Base-by-base conservation (phyloP, 208 protist species). In the Trypanosoma avium region DNA sequence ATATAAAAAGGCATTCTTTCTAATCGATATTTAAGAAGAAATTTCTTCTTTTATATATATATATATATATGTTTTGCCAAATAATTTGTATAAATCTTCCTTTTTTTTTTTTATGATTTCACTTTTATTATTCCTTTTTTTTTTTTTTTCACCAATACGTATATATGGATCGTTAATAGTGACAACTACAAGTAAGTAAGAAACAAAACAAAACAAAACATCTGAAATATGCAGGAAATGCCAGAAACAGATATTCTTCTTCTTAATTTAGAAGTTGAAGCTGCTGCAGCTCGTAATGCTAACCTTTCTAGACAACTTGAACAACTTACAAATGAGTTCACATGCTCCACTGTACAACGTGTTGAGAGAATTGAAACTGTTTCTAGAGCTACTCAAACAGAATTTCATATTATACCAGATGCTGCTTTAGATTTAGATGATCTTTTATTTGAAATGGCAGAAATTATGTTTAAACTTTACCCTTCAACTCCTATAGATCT, bases 231-330 rank as follows among this genome's bases (percentile, higher is more conserved):
- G 22, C 2, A 4, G 32, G 13, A 32, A n/a, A 79, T 79, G 73
- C 42, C 26, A 26, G 74, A 81, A 6, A 74, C 71, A 5, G 82
- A 88, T 24, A 56, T 68, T 29, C 64, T 88, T 27, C 71, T 88
- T 0, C 67, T 92, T 13, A 63, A 67, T 22, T 43, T 92, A 24
- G 86, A 92, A 40, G 79, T 87, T 22, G 86, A 92, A 54, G 86
- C 86, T 5, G 82, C 81, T 13, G 86, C 86, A 21, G 82, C 79
- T 12, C 79, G 86, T 1, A 92, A 92, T 46, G 86, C 86, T 7
- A 75, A 81, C 38, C 66, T 91, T 43, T 82, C 77, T 15, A 67
- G 55, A 22, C 67, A 67, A 27, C 32, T 91, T 9, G 79, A 82
- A 29, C 60, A 32, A 4, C 60, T 87, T 8, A 70, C 71, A 27